These are phyloP conservation scores for Penicillium sp. DNA, from an alignment of 2,329 filamentous ascomycete species.

Conservation along the genomic window DNA sequence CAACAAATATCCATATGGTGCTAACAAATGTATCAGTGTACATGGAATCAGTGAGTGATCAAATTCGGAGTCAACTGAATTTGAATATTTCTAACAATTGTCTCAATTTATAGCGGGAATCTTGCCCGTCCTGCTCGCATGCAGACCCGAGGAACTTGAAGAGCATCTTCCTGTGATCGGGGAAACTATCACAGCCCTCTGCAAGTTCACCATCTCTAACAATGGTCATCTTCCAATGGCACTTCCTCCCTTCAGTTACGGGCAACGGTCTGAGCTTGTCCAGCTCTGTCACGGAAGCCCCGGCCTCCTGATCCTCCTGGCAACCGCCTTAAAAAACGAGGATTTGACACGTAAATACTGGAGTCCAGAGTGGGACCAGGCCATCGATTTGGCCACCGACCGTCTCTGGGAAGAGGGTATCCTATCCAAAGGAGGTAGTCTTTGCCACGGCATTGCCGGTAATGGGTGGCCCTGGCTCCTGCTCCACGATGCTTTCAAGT, in stretches of 20 bases:
- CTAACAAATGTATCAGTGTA: slow-evolving; percentile 21
- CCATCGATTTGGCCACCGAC: slow-evolving; percentile 32
- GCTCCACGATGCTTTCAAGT: slow-evolving; percentile 38
- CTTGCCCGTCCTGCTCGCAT: slow-evolving; percentile 37
- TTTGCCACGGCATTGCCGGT: slow-evolving; percentile 44
- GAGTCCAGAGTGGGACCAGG: slow-evolving; percentile 40
- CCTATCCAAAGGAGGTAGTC: slow-evolving; percentile 41
- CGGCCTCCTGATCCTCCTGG: slow-evolving; percentile 37
- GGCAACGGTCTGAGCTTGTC: slow-evolving; percentile 32
- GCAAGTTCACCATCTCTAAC: slow-evolving; percentile 32
- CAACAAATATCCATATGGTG: not conserved
- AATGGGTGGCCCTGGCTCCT: slow-evolving; percentile 42
- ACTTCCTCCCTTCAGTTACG: slow-evolving; percentile 30
- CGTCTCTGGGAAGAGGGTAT: slow-evolving; percentile 44
- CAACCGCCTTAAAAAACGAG: slow-evolving; percentile 30
- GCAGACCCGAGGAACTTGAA: slow-evolving; percentile 31
- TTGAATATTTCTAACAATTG: not conserved
- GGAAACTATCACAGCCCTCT: slow-evolving; percentile 38
- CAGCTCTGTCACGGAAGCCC: slow-evolving; percentile 45
- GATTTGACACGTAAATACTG: slow-evolving; percentile 30
- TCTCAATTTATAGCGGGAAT: slow-evolving; percentile 33
- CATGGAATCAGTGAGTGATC: slow-evolving; percentile 29
- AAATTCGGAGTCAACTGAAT: not conserved
- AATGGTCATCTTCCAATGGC: slow-evolving; percentile 41
- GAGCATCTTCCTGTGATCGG: slow-evolving; percentile 35